Evolutionary conservation across 176 grass and related monocot genomes (phyloP).

Genomic region (Eleusine indica): DNA sequence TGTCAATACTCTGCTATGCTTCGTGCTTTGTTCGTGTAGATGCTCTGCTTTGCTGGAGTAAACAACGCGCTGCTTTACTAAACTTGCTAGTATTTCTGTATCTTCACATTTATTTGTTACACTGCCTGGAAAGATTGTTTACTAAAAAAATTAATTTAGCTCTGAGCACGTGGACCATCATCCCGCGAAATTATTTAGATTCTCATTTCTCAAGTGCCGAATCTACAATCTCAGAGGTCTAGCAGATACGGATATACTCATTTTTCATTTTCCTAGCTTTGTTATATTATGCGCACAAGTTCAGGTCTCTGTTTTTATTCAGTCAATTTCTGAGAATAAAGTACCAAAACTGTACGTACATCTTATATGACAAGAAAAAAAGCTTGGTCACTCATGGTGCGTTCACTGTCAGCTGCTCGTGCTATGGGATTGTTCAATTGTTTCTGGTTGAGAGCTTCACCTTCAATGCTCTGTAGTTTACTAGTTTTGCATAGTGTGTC

Average conservation of each 20-base stretch:
- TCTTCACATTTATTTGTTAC: too few relatives aligned
- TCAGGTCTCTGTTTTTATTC: too few relatives aligned
- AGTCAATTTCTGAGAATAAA: too few relatives aligned
- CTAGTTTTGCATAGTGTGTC: neutral
- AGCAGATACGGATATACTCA: too few relatives aligned
- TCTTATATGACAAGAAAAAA: too few relatives aligned
- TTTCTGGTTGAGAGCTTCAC: neutral
- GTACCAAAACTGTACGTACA: too few relatives aligned
- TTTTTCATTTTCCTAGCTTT: too few relatives aligned
- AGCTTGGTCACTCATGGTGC: slow-evolving; percentile 9
- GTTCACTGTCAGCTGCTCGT: neutral
- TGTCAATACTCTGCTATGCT: neutral
- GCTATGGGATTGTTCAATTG: neutral
- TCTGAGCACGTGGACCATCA: neutral
- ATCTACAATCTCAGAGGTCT: neutral
- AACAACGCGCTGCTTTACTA: too few relatives aligned
- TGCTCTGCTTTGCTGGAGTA: neutral
- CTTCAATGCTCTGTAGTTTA: neutral
- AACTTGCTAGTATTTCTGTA: too few relatives aligned
- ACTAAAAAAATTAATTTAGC: too few relatives aligned
- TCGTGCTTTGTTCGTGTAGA: neutral
- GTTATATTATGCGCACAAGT: too few relatives aligned
- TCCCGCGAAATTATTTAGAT: neutral
- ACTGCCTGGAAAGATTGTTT: too few relatives aligned
- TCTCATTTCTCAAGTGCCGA: neutral